Percentiles rank a stretch among this genome's conserved stretches.
phyloP scores from a whole-genome alignment of 2,329 filamentous ascomycete genomes.

The Furcasterigmium sp. region DNA sequence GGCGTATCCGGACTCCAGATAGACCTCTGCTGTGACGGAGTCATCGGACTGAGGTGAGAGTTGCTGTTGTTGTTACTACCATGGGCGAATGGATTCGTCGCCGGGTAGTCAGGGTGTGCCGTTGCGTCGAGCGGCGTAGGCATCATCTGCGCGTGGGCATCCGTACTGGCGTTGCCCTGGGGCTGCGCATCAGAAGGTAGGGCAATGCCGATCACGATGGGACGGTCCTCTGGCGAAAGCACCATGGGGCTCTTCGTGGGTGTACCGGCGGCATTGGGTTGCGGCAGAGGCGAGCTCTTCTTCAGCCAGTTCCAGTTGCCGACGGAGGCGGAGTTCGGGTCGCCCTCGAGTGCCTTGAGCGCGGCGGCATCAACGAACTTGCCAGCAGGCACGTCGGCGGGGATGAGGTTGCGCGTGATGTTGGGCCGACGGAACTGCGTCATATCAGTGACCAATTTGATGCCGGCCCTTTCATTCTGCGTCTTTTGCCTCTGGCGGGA shows the following conservation, averaged over 20 bases:
- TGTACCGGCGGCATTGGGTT: slow-evolving; percentile 4
- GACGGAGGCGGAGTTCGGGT: slow-evolving; percentile 46
- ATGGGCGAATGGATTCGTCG: slow-evolving; percentile 8
- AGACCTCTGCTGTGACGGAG: slow-evolving; percentile 36
- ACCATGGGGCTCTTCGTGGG: slow-evolving; percentile 22
- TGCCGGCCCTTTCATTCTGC: slow-evolving; percentile 56
- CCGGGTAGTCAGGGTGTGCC: slow-evolving; percentile 1
- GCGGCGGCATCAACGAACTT: slow-evolving; percentile 57
- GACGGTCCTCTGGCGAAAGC: slow-evolving; percentile 63
- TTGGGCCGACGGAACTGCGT: slow-evolving; percentile 41
- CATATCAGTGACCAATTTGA: slow-evolving; percentile 67
- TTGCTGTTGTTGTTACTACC: slow-evolving; percentile 7
- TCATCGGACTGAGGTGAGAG: slow-evolving; percentile 16
- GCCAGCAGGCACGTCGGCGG: slow-evolving; percentile 19
- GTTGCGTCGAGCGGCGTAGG: slow-evolving; percentile 31
- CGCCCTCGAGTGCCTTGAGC: slow-evolving; percentile 53
- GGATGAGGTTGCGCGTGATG: slow-evolving; percentile 23
- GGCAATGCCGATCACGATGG: slow-evolving; percentile 68
- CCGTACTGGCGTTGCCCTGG: slow-evolving; percentile 1
- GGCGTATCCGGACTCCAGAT: slow-evolving; percentile 60
- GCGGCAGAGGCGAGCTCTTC: slow-evolving; percentile 22
- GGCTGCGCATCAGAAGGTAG: slow-evolving; percentile 48
- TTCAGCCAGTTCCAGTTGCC: slow-evolving; percentile 54
- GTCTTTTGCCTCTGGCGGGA: slow-evolving; percentile 57
- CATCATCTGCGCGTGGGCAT: slow-evolving; percentile 16